Evolutionary conservation across 164 flowering plant species (phyloP).

Genomic region (Liquidambar formosana): DNA sequence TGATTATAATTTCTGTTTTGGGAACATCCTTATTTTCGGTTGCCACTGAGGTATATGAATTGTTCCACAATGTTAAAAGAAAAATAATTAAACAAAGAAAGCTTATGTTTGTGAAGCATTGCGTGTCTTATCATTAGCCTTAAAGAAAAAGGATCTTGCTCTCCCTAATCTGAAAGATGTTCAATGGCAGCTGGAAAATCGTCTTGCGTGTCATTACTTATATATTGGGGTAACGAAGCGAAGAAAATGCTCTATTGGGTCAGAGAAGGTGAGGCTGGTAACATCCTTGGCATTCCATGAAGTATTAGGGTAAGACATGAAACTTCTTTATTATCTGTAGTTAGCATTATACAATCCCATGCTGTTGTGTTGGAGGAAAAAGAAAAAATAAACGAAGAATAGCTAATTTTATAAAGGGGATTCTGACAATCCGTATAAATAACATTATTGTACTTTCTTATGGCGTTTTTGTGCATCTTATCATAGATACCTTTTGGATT

Average conservation of each 20-base stretch:
- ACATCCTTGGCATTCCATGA: constrained; percentile 54
- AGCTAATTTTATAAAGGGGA: neutral
- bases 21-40: neutral
- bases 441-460: too few relatives aligned
- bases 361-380: too few relatives aligned
- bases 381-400: too few relatives aligned
- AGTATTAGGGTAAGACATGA: constrained; percentile 49
- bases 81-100: neutral
- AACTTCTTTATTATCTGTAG: neutral
- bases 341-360: neutral
- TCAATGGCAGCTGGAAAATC: constrained; percentile 47
- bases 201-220: constrained; percentile 20
- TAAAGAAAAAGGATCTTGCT: neutral
- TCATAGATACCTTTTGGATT: neutral
- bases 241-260: constrained; percentile 50
- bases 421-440: neutral
- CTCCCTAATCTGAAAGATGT: neutral
- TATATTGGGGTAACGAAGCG: constrained; percentile 63
- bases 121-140: neutral
- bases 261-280: constrained; percentile 38
- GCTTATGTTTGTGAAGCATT: neutral
- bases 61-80: too few relatives aligned
- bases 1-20: neutral
- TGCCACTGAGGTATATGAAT: neutral
- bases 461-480: neutral